Evolutionary conservation across 2,329 filamentous ascomycete species (phyloP).

Genomic region (Alternaria postmessia): DNA sequence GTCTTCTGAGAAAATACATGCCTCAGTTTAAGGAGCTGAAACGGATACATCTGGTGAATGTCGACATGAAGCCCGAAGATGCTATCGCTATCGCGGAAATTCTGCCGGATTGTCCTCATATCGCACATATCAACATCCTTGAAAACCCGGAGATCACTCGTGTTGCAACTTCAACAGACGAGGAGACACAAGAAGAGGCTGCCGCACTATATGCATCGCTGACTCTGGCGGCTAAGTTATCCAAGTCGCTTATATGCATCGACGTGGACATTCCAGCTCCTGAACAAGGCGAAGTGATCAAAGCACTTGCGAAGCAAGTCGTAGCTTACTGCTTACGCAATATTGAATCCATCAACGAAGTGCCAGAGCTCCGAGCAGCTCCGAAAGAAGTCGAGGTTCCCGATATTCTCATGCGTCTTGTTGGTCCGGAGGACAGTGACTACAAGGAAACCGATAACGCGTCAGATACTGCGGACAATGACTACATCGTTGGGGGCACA

Average conservation of each 20-base stretch:
- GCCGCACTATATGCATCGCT: slow-evolving; percentile 92
- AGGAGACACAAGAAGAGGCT: slow-evolving; percentile 87
- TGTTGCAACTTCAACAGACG: slow-evolving; percentile 77
- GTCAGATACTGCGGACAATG: slow-evolving; percentile 80
- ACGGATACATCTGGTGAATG: slow-evolving; percentile 85
- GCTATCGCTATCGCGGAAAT: slow-evolving; percentile 91
- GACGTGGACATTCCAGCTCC: slow-evolving; percentile 88
- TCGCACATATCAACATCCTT: slow-evolving; percentile 87
- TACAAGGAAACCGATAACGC: slow-evolving; percentile 65
- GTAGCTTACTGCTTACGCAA: slow-evolving; percentile 93
- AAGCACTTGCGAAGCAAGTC: slow-evolving; percentile 91
- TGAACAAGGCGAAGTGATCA: slow-evolving; percentile 88
- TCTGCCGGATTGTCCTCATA: slow-evolving; percentile 78
- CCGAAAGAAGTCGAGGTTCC: slow-evolving; percentile 71
- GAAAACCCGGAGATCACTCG: slow-evolving; percentile 78
- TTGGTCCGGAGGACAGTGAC: slow-evolving; percentile 71
- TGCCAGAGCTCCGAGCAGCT: slow-evolving; percentile 62
- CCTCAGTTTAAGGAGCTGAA: slow-evolving; percentile 81
- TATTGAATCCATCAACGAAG: slow-evolving; percentile 79
- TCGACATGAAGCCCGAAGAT: slow-evolving; percentile 84
- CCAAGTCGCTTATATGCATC: slow-evolving; percentile 82
- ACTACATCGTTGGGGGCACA: slow-evolving; percentile 95
- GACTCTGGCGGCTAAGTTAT: slow-evolving; percentile 85
- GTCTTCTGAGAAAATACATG: slow-evolving; percentile 80
- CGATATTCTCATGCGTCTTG: slow-evolving; percentile 85